Evolutionary conservation across 2,329 filamentous ascomycete genomes (phyloP), one percentile per base, ranked within the genome.

Genomic region (Sphaerostilbella broomeana): DNA sequence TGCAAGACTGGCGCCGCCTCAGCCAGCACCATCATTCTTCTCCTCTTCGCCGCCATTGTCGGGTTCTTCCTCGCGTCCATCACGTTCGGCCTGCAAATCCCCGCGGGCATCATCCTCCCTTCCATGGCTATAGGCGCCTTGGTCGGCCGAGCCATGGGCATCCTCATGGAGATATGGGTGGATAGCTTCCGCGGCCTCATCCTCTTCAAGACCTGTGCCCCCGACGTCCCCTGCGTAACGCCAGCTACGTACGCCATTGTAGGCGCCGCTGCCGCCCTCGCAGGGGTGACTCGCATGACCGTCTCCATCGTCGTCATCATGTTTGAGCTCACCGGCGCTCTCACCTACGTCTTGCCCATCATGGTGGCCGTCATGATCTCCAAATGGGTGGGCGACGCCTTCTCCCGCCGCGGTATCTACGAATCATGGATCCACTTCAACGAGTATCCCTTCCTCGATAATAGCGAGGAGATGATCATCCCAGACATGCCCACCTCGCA

Each of bases 251-350:
- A 98, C 57, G 92, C 92, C 47, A 94, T 98, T 53, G 84, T 98
- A 46, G 92, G 92, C 22, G 92, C 92, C 1, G 90, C 92, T 1
- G 89, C 92, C 4, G 87, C 90, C n/a, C 77, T 98, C 2, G 86
- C 86, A 5, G 92, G 92, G 33, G 87, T 94, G 24, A 97, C 90
- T 13, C 79, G 90, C 50, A 94, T 98, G 81, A 98, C 92, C 0
- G 88, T 95, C 9, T 95, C 89, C 10, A 95, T 98, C 50, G 90
- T 98, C 4, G 92, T 97, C 54, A 98, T 98, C 65, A 95, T 95
- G 84, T 98, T 98, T 56, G 92, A 98, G 67, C 80, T 98, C 40
- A 98, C 92, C 0, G 92, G 92, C 37, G 92, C 92, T 2, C 73
- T 98, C 19, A 94, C 88, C 1, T 97, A 97, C 57, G 90, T 98